Evolutionary conservation across 2,329 filamentous ascomycete species (phyloP).

Genomic region (Trichophyton verrucosum): DNA sequence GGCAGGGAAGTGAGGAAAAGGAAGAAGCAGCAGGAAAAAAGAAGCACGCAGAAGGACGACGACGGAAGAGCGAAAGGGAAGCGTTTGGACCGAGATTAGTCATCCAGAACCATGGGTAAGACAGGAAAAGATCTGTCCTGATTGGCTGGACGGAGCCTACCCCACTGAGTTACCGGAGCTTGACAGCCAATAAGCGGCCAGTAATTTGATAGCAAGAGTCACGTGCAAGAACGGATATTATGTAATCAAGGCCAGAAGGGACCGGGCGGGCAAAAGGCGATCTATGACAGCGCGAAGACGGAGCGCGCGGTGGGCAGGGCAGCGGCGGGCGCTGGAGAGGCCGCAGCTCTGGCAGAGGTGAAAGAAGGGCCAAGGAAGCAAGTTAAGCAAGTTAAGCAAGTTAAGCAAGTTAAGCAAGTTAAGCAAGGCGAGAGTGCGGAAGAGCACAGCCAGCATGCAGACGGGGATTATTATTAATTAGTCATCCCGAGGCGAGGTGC

Average conservation of each 20-base stretch:
- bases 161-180: neutral
- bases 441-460: neutral
- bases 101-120: neutral
- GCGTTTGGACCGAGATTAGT: neutral
- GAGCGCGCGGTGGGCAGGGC: neutral
- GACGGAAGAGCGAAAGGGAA: neutral
- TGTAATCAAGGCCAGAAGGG: neutral
- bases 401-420: too few relatives aligned
- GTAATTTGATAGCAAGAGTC: neutral
- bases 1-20: neutral
- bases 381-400: too few relatives aligned
- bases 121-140: neutral
- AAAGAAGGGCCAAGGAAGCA: neutral
- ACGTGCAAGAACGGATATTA: neutral
- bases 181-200: neutral
- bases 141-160: neutral
- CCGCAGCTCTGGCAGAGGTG: too few relatives aligned
- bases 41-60: too few relatives aligned
- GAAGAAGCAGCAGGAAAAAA: constrained; percentile 2
- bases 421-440: neutral
- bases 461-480: neutral
- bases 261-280: neutral
- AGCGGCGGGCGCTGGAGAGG: too few relatives aligned
- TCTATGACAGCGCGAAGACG: neutral
- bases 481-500: too few relatives aligned